Conservation (phyloP, 495 filamentous ascomycete species). For the Trypethelium eluteriae region DNA sequence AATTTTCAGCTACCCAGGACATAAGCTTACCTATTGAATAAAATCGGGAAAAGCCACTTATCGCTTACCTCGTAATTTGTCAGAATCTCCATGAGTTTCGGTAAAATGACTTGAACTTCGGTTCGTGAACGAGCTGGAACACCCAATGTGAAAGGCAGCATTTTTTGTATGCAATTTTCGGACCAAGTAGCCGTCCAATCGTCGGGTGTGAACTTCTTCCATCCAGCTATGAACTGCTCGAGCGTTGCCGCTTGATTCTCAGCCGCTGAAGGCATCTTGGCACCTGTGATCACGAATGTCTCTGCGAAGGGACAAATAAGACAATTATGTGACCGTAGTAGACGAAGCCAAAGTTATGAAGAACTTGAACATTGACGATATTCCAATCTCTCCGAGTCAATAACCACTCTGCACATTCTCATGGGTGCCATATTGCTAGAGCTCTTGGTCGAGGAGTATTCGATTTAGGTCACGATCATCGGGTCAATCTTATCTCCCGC, state of each 20-base stretch:
- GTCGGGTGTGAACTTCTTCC: not conserved
- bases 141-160: slow-evolving; percentile 6
- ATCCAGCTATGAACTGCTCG: slow-evolving; percentile 9
- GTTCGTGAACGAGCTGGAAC: not conserved
- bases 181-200: slow-evolving; percentile 8
- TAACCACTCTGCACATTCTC: not conserved
- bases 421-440: not conserved
- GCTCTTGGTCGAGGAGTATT: not conserved
- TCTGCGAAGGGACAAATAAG: not conserved
- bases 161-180: not conserved
- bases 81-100: slow-evolving; percentile 6
- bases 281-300: not conserved
- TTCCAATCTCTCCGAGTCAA: not conserved
- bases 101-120: not conserved
- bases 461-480: not conserved
- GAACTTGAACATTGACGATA: not conserved
- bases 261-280: not conserved
- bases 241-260: slow-evolving; percentile 5
- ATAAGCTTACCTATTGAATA: not conserved
- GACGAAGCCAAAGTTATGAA: not conserved
- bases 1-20: slow-evolving; percentile 53
- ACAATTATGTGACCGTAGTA: not conserved
- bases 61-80: slow-evolving; percentile 1
- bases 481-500: not conserved
- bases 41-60: not conserved